phyloP scores from a whole-genome alignment of 768 basidiomycete genomes.

The Stropharia rugosoannulata region DNA sequence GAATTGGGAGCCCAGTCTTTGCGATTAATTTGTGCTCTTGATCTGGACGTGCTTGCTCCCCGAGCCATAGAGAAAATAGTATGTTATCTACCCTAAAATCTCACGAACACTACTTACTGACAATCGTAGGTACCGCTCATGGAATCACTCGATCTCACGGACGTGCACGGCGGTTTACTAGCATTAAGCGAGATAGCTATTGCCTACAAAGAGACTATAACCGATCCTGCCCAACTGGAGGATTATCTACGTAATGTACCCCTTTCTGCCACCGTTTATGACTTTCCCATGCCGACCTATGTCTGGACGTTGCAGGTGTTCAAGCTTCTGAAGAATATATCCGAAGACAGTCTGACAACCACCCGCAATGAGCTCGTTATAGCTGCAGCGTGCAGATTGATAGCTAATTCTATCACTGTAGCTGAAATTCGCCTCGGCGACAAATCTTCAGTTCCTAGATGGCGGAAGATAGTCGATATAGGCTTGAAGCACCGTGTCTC shows the following conservation, averaged over 20 bases:
- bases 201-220: slow-evolving; percentile 43
- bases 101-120: slow-evolving; percentile 5
- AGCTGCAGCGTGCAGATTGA: slow-evolving; percentile 68
- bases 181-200: slow-evolving; percentile 71
- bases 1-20: slow-evolving; percentile 76
- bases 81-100: slow-evolving; percentile 20
- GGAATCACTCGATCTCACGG: slow-evolving; percentile 61
- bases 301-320: slow-evolving; percentile 55
- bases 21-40: slow-evolving; percentile 60
- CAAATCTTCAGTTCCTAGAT: slow-evolving; percentile 49
- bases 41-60: slow-evolving; percentile 54
- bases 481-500: slow-evolving; percentile 66
- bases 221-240: slow-evolving; percentile 30
- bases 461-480: slow-evolving; percentile 69
- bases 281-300: neutral
- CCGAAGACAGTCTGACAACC: slow-evolving; percentile 58
- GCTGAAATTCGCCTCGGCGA: slow-evolving; percentile 45
- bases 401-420: slow-evolving; percentile 63
- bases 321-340: slow-evolving; percentile 50
- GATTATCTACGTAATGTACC: slow-evolving; percentile 46
- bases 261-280: neutral
- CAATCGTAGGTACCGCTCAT: slow-evolving; percentile 50
- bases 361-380: slow-evolving; percentile 73
- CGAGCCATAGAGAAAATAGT: slow-evolving; percentile 52
- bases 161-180: slow-evolving; percentile 82